phyloP scores from a whole-genome alignment of 257 asterid genomes.

The Forsythia suspensa region DNA sequence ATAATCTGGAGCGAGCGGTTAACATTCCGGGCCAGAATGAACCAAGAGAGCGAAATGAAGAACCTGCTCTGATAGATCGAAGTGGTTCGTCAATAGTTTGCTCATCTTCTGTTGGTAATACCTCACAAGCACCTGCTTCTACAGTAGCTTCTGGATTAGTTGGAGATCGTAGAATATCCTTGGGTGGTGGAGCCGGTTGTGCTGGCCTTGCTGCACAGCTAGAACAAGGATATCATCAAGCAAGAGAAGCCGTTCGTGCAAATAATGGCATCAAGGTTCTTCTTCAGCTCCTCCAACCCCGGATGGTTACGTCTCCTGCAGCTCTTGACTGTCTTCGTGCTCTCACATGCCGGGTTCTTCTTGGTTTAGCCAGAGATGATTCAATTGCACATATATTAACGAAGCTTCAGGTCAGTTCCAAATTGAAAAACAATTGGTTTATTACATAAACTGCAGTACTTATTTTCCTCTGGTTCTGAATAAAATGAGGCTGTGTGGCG shows the following conservation, averaged over 20 bases:
- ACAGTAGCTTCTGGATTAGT: conserved; percentile 84
- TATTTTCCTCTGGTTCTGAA: background rate
- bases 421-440: conserved; percentile 8
- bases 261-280: conserved; percentile 96
- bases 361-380: conserved; percentile 98
- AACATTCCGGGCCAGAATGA: conserved; percentile 51
- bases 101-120: conserved; percentile 38
- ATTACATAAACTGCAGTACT: background rate
- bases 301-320: conserved; percentile 91
- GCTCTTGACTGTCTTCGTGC: conserved; percentile 99
- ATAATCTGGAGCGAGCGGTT: conserved; percentile 44
- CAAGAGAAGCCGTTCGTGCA: conserved; percentile 97
- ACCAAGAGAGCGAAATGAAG: conserved; percentile 64
- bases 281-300: conserved; percentile 96
- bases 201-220: conserved; percentile 99
- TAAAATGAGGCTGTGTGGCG: background rate
- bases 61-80: conserved; percentile 66
- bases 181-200: conserved; percentile 93
- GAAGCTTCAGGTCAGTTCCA: conserved; percentile 78
- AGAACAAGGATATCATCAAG: conserved; percentile 93
- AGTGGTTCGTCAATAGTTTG: conserved; percentile 43
- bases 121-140: conserved; percentile 56
- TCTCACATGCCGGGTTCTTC: conserved; percentile 96
- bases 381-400: conserved; percentile 96
- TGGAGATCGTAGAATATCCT: conserved; percentile 92